phyloP scores from a whole-genome alignment of 805 yeast species.

The Clavispora phyllophila region DNA sequence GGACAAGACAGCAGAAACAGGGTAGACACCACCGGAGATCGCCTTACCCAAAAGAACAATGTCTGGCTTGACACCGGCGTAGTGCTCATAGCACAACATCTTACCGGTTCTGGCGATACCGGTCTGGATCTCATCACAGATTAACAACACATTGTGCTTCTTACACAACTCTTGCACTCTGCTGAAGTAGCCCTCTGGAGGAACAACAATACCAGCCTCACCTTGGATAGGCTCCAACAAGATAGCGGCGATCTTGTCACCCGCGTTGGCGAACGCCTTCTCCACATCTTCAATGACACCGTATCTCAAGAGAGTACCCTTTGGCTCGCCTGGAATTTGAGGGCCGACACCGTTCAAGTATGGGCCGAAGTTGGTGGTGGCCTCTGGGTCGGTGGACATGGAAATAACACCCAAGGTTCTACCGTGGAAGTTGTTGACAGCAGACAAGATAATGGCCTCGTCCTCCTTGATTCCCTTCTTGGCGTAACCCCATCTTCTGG shows the following conservation, averaged over 20 bases:
- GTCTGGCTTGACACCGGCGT: constrained; percentile 75
- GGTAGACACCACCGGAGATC: constrained; percentile 89
- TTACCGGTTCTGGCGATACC: constrained; percentile 97
- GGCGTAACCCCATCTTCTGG: constrained; percentile 95
- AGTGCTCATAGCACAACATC: constrained; percentile 87
- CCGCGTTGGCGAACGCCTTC: constrained; percentile 72
- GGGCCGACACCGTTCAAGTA: constrained; percentile 83
- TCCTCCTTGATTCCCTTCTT: constrained; percentile 76
- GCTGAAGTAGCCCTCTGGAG: constrained; percentile 74
- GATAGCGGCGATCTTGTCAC: constrained; percentile 86
- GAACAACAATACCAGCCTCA: constrained; percentile 96
- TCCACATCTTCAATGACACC: constrained; percentile 85
- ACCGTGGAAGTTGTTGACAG: constrained; percentile 91
- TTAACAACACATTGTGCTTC: constrained; percentile 78
- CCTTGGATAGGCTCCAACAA: constrained; percentile 96
- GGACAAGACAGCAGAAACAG: constrained; percentile 87
- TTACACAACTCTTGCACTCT: constrained; percentile 71
- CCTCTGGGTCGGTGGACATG: constrained; percentile 94
- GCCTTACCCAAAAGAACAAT: constrained; percentile 90
- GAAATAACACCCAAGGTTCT: constrained; percentile 93
- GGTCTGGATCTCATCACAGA: constrained; percentile 96
- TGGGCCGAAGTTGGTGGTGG: constrained; percentile 85
- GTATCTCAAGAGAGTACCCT: constrained; percentile 61
- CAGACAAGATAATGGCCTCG: constrained; percentile 85
- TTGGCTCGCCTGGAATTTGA: constrained; percentile 66